Evolutionary conservation across 371 early-diverging fungal genomes (phyloP).

Genomic region (Mycotypha africana): DNA sequence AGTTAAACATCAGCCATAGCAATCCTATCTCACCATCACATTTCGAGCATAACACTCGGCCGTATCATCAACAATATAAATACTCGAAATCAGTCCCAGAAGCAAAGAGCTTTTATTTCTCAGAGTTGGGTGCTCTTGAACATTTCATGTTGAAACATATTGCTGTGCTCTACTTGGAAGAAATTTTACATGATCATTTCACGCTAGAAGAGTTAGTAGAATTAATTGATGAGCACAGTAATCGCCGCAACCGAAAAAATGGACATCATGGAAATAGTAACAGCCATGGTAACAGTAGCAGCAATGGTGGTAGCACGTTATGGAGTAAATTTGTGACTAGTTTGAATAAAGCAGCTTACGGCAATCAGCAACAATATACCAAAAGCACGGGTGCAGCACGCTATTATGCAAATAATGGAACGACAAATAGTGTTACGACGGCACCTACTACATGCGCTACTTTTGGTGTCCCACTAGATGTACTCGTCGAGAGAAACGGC

Average conservation of each 20-base stretch:
- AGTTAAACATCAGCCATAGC: not conserved
- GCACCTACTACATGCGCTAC: too few relatives aligned
- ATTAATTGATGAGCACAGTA: conserved; percentile 67
- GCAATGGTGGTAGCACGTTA: too few relatives aligned
- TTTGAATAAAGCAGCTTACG: conserved; percentile 29
- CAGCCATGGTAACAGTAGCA: too few relatives aligned
- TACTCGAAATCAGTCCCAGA: conserved; percentile 31
- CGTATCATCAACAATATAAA: conserved; percentile 6
- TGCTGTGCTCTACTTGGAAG: conserved; percentile 73
- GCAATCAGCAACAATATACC: too few relatives aligned
- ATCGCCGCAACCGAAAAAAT: too few relatives aligned
- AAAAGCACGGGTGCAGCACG: too few relatives aligned
- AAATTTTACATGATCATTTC: conserved; percentile 61
- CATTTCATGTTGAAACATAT: conserved; percentile 82
- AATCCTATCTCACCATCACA: not conserved
- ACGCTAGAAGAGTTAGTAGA: conserved; percentile 66
- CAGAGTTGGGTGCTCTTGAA: conserved; percentile 80
- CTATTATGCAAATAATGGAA: too few relatives aligned
- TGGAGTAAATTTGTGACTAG: conserved; percentile 73
- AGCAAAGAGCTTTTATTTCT: conserved; percentile 57
- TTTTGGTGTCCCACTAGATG: conserved; percentile 90
- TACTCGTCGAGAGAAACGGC: conserved; percentile 78
- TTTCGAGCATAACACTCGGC: conserved; percentile 1
- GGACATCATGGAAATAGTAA: too few relatives aligned
- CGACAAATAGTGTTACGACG: too few relatives aligned